These are phyloP conservation scores for Phytomonas sp. DNA, from an alignment of 208 protist species.

Conservation along the genomic window DNA sequence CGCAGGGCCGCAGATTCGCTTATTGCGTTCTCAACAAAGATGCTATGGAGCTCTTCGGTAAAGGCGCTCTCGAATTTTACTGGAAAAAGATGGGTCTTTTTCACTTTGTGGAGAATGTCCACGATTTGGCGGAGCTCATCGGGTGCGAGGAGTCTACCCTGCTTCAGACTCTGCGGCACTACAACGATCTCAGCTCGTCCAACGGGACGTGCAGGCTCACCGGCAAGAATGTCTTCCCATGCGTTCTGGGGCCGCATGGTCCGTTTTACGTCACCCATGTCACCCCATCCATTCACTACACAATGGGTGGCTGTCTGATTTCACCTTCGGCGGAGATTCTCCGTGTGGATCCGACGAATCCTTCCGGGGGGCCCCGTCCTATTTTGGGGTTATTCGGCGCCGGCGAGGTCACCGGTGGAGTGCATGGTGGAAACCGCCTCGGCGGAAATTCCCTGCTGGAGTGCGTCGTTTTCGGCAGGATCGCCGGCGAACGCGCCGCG, in stretches of 20 bases:
- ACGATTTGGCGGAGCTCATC: constrained; percentile 58
- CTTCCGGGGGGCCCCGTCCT: constrained; percentile 28
- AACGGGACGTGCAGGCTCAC: constrained; percentile 35
- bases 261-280: constrained; percentile 81
- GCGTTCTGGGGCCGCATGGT: constrained; percentile 42
- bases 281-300: constrained; percentile 96
- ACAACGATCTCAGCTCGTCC: constrained; percentile 36
- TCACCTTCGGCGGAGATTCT: constrained; percentile 78
- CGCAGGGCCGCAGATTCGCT: constrained; percentile 52
- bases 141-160: constrained; percentile 36
- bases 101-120: constrained; percentile 33
- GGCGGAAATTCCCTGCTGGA: constrained; percentile 95
- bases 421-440: constrained; percentile 95
- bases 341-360: constrained; percentile 20
- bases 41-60: constrained; percentile 65
- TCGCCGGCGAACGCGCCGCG: constrained; percentile 69
- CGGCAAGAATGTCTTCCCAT: constrained; percentile 81
- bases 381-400: constrained; percentile 92
- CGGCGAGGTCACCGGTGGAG: constrained; percentile 94
- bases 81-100: constrained; percentile 71
- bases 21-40: constrained; percentile 81
- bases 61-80: constrained; percentile 76
- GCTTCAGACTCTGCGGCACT: constrained; percentile 39
- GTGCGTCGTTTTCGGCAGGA: constrained; percentile 59
- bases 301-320: constrained; percentile 94